Percentiles rank a stretch among this genome's conserved stretches.
Conservation (phyloP, 768 basidiomycete genomes). For the Tricholoma flavovirens region DNA sequence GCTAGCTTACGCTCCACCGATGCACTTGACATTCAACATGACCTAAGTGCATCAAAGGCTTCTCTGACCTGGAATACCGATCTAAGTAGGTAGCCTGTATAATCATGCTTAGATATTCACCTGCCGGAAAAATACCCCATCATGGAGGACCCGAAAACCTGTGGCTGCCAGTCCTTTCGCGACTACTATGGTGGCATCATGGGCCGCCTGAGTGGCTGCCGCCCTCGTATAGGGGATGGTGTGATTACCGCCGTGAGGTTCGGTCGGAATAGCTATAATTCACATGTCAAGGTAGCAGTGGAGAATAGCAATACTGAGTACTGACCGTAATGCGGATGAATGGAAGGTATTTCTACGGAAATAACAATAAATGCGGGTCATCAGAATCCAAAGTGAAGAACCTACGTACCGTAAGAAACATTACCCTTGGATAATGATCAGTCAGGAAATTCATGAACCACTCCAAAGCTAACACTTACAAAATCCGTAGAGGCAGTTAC, state of each 20-base stretch:
- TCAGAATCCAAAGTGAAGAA: background rate
- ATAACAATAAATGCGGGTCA: constrained; percentile 10
- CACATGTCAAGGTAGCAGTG: constrained; percentile 21
- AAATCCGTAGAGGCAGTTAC: constrained; percentile 72
- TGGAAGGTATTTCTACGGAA: constrained; percentile 47
- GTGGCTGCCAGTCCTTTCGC: constrained; percentile 59
- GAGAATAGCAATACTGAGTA: constrained; percentile 4
- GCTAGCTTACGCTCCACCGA: too few relatives aligned
- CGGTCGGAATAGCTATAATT: constrained; percentile 62
- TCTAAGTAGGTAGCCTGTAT: background rate
- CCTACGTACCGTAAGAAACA: constrained; percentile 52
- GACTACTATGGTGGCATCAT: constrained; percentile 49
- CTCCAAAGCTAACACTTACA: constrained; percentile 36
- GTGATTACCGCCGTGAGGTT: constrained; percentile 68
- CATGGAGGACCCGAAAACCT: constrained; percentile 53
- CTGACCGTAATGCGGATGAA: constrained; percentile 62
- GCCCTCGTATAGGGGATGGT: constrained; percentile 61
- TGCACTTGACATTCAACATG: background rate
- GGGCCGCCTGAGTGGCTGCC: constrained; percentile 56
- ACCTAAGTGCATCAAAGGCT: constrained; percentile 12
- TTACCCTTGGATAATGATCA: constrained; percentile 48
- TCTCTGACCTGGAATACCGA: constrained; percentile 16
- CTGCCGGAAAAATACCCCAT: constrained; percentile 50
- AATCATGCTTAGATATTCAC: constrained; percentile 24
- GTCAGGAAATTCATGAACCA: constrained; percentile 5